Percentiles rank a stretch among this genome's conserved stretches.
Evolutionary conservation across 1,139 yeast species (phyloP).

Genomic region (Cylindricascospora bacillispora): DNA sequence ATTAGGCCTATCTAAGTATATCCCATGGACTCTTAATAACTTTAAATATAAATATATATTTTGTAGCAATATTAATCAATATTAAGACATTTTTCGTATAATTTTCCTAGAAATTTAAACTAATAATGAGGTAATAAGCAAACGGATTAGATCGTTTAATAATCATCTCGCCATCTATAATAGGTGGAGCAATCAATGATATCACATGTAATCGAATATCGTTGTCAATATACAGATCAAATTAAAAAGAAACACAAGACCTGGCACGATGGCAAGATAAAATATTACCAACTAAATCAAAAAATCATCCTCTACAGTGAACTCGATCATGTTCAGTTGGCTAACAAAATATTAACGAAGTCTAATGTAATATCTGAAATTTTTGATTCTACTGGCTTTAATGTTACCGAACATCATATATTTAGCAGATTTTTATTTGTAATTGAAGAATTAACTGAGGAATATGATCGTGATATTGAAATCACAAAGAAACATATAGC

Average conservation of each 20-base stretch:
- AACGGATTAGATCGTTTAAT: no score
- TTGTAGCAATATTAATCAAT: not conserved
- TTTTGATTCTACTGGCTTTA: constrained; percentile 15
- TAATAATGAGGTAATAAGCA: not conserved
- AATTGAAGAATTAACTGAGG: constrained; percentile 11
- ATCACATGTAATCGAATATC: constrained; percentile 16
- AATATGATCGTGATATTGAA: constrained; percentile 11
- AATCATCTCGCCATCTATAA: no score
- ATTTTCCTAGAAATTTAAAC: not conserved
- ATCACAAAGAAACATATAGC: no score
- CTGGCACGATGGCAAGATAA: constrained; percentile 26
- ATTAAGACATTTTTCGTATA: not conserved
- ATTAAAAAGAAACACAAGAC: constrained; percentile 22
- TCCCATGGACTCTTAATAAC: no score
- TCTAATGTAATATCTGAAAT: constrained; percentile 11
- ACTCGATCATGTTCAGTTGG: constrained; percentile 14
- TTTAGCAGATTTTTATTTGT: constrained; percentile 18
- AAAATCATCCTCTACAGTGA: constrained; percentile 16
- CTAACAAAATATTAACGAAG: constrained; percentile 18
- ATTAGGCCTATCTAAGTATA: no score
- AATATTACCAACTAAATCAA: constrained; percentile 13
- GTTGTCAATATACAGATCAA: constrained; percentile 24
- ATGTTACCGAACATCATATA: constrained; percentile 18
- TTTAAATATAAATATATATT: no score
- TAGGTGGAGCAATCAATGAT: constrained; percentile 5